A percentile compares a stretch with the other conserved stretches of the same genome.
phyloP scores from a whole-genome alignment of 2,329 filamentous ascomycete genomes.

The Colletotrichum gloeosporioides region DNA sequence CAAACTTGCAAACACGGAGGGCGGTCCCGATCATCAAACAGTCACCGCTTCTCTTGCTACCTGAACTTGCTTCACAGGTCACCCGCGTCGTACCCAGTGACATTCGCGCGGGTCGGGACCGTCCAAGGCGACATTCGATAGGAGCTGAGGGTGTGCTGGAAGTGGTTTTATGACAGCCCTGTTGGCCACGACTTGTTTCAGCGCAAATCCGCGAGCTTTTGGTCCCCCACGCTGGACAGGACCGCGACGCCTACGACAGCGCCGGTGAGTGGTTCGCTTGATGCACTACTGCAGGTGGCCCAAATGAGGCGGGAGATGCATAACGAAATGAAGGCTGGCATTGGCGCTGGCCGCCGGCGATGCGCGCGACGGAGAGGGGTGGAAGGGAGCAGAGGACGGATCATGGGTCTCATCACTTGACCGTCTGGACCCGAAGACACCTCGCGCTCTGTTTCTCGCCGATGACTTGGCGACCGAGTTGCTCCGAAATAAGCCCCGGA shows the following conservation, averaged over 20 bases:
- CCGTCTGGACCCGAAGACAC: background rate
- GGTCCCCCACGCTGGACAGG: slow-evolving; percentile 3
- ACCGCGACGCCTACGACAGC: background rate
- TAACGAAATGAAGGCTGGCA: background rate
- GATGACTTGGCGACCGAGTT: slow-evolving; percentile 14
- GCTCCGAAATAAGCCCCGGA: slow-evolving; percentile 18
- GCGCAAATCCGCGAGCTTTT: background rate
- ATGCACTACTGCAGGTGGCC: slow-evolving; percentile 16
- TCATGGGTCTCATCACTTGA: slow-evolving; percentile 16
- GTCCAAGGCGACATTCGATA: background rate
- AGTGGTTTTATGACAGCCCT: background rate
- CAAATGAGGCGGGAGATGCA: background rate
- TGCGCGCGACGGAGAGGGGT: background rate
- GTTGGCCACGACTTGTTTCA: slow-evolving; percentile 17
- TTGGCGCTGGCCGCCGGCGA: background rate
- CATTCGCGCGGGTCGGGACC: background rate
- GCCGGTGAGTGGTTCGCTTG: slow-evolving; percentile 18
- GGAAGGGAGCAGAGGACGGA: background rate
- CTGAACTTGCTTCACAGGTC: background rate
- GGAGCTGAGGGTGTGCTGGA: slow-evolving; percentile 7
- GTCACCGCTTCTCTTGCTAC: background rate
- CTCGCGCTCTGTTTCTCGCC: slow-evolving; percentile 1
- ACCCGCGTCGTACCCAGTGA: slow-evolving; percentile 1
- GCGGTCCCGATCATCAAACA: background rate
- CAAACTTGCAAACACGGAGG: background rate